Percentiles rank a stretch among this genome's conserved stretches.
phyloP scores from a whole-genome alignment of 1,284 basidiomycete genomes.

The Trametes hirsuta region DNA sequence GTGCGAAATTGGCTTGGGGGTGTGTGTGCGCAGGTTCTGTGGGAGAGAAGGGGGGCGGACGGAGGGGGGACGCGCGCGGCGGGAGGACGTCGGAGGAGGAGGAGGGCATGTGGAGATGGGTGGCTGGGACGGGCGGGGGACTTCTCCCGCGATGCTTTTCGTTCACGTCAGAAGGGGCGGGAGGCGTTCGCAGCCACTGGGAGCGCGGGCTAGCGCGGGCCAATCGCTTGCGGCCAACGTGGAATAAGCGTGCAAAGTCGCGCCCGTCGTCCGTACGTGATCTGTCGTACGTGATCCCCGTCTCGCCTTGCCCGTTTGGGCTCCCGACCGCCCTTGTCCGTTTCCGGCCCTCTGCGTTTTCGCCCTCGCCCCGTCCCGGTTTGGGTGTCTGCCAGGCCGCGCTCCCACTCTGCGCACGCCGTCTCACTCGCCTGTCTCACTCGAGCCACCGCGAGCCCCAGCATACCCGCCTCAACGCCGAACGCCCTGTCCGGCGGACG shows the following conservation, averaged over 20 bases:
- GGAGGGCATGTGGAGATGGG: constrained; percentile 5
- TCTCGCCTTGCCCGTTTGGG: constrained; percentile 7
- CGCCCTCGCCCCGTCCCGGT: constrained; percentile 1
- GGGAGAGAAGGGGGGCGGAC: not conserved
- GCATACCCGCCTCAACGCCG: not conserved
- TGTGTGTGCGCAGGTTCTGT: not conserved
- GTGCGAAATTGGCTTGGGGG: not conserved
- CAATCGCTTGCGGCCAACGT: constrained; percentile 30
- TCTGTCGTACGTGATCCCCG: constrained; percentile 31
- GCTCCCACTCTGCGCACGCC: too few relatives aligned
- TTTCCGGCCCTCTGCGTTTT: not conserved
- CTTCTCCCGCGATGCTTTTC: constrained; percentile 42
- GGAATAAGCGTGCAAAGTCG: constrained; percentile 36
- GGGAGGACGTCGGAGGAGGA: not conserved
- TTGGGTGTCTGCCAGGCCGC: not conserved
- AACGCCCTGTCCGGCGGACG: constrained; percentile 1
- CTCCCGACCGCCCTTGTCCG: not conserved
- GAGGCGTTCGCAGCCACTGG: not conserved
- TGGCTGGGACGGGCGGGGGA: constrained; percentile 17
- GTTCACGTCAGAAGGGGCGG: constrained; percentile 21
- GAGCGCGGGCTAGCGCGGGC: constrained; percentile 1
- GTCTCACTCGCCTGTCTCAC: not conserved
- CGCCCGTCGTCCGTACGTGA: constrained; percentile 26
- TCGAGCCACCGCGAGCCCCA: not conserved
- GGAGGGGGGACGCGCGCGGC: not conserved